Percentiles rank a stretch among this genome's conserved stretches.
Evolutionary conservation across 352 stramenopile species (phyloP).

Genomic region (Phytophthora syringae): DNA sequence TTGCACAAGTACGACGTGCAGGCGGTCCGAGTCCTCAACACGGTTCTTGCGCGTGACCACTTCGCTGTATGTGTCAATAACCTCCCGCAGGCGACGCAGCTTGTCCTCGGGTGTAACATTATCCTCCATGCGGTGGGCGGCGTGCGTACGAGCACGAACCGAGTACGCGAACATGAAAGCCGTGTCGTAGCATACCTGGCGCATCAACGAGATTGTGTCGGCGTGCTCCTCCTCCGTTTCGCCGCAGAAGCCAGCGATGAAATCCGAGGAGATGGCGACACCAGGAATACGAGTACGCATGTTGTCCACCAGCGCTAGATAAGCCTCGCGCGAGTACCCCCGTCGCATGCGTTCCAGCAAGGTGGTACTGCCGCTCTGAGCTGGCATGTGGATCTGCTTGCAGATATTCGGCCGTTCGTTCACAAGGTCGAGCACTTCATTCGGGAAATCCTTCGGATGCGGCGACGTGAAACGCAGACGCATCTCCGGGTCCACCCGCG

Average conservation of each 20-base stretch:
- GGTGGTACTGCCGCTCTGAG: slow-evolving; percentile 94
- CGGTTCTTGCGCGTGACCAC: slow-evolving; percentile 93
- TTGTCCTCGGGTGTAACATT: slow-evolving; percentile 96
- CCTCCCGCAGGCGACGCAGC: slow-evolving; percentile 93
- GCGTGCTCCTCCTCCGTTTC: slow-evolving; percentile 98
- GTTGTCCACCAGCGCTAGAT: slow-evolving; percentile 95
- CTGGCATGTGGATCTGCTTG: slow-evolving; percentile 98
- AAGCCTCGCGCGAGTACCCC: slow-evolving; percentile 97
- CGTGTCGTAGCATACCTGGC: slow-evolving; percentile 93
- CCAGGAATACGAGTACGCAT: slow-evolving; percentile 87
- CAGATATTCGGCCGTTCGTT: slow-evolving; percentile 96
- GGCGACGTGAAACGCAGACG: slow-evolving; percentile 99
- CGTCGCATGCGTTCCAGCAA: slow-evolving; percentile 94
- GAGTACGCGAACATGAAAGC: slow-evolving; percentile 99
- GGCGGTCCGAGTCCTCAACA: slow-evolving; percentile 90
- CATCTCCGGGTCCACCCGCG: slow-evolving; percentile 94
- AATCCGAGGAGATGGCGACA: slow-evolving; percentile 94
- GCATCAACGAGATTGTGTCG: slow-evolving; percentile 92
- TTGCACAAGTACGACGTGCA: slow-evolving; percentile 97
- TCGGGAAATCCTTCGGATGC: slow-evolving; percentile 99
- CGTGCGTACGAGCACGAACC: slow-evolving; percentile 96
- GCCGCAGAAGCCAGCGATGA: slow-evolving; percentile 99
- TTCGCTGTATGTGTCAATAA: slow-evolving; percentile 95
- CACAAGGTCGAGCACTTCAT: slow-evolving; percentile 91
- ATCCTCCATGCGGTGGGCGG: slow-evolving; percentile 95